These are phyloP conservation scores for Globisporangium nunn DNA, from an alignment of 352 stramenopile genomes.

Conservation along the genomic window DNA sequence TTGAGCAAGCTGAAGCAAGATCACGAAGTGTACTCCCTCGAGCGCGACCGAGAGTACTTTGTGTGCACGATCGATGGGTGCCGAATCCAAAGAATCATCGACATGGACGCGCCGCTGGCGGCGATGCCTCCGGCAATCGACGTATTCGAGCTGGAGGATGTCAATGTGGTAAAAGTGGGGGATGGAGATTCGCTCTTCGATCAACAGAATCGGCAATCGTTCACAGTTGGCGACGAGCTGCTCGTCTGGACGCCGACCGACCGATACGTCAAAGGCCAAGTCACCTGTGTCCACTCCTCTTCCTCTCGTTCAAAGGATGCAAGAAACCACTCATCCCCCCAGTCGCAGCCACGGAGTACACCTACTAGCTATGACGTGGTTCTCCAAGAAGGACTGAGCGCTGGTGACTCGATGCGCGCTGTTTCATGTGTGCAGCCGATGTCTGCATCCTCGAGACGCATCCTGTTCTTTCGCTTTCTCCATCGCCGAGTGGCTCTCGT, in stretches of 20 bases:
- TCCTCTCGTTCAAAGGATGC: background rate
- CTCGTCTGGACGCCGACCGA: conserved; percentile 16
- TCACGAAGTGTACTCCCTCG: conserved; percentile 11
- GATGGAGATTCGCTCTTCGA: background rate
- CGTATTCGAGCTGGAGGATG: conserved; percentile 32
- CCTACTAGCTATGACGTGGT: conserved; percentile 13
- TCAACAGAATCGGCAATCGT: background rate
- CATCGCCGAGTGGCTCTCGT: conserved; percentile 31
- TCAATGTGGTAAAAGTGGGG: background rate
- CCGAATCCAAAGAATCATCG: conserved; percentile 22
- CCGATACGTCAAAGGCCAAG: conserved; percentile 17
- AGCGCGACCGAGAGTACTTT: conserved; percentile 13
- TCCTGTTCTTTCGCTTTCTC: conserved; percentile 36
- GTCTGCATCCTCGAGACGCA: conserved; percentile 1
- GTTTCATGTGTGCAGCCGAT: conserved; percentile 4
- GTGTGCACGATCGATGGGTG: conserved; percentile 18
- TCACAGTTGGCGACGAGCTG: conserved; percentile 12
- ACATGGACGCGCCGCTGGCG: conserved; percentile 22
- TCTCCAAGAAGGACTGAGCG: conserved; percentile 13
- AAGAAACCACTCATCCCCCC: background rate
- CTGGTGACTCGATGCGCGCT: conserved; percentile 6
- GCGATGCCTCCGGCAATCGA: conserved; percentile 23
- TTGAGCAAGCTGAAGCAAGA: conserved; percentile 25
- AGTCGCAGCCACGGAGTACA: background rate
- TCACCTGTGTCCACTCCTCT: conserved; percentile 1